Evolutionary conservation across 305 asterid genomes (phyloP), one percentile per base, ranked within the genome.

Genomic region (Solanum hybrid): DNA sequence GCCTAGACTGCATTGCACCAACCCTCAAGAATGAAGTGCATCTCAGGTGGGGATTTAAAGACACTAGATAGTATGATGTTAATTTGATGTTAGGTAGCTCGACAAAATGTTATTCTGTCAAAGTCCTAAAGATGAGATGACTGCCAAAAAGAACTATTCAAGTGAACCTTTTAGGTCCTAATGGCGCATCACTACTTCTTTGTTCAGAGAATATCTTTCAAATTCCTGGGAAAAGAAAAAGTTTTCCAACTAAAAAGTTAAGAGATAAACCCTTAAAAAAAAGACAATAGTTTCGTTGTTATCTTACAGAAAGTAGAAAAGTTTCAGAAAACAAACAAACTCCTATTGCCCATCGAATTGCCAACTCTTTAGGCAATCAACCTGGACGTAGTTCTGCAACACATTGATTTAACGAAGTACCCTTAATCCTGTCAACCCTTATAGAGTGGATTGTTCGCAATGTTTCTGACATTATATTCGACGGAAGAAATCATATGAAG

Each of bases 61-160:
- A 82, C 87, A 89, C 88, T 86, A 88, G 90, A 89, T 20, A 77
- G 89, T 65, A 85, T 5, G 31, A 41, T 27, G 89, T 88, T 79
- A 90, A 37, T 51, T 91, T 79, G 83, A 83, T 65, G 88, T 89
- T 85, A 91, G 82, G 92, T 82, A 86, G 89, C 51, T 77, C 31
- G 15, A 45, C 79, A 86, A 37, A 41, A 41, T 27, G 61, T 41
- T 27, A 26, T 41, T 29, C 70, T 82, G 6, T 82, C 27, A 29
- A 82, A 82, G 10, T 57, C 24, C 9, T 82, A 41, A 41, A 41
- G 26, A 27, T 29, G 26, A 41, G 38, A 41, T 27, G 73, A 82
- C 27, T 82, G 87, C 73, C 10, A 57, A 32, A 82, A 27, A 41
- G 72, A 82, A 82, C 27, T 41, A 15, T 33, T 41, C 72, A 82